These are phyloP conservation scores for Odonthalia washingtoniensis DNA, from an alignment of 31 red algal species.

Conservation along the genomic window DNA sequence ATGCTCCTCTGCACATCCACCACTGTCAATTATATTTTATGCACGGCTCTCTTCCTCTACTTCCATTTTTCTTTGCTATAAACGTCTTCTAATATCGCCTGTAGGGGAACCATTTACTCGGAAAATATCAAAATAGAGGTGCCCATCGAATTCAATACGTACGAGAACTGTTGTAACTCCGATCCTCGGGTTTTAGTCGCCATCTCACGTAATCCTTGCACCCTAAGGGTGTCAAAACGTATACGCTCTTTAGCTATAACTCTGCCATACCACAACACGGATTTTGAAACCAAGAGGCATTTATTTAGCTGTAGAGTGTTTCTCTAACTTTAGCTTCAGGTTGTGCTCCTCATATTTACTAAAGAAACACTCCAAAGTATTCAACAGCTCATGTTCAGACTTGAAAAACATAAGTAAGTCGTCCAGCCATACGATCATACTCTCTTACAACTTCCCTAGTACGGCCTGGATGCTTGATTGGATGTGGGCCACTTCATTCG, in stretches of 20 bases:
- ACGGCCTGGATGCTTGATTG: background rate
- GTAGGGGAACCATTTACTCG: slow-evolving; percentile 2
- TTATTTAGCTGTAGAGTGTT: no score
- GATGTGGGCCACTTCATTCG: slow-evolving; percentile 26
- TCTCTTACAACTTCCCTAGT: background rate
- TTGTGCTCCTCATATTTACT: background rate
- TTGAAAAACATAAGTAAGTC: background rate
- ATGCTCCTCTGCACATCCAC: slow-evolving; percentile 6
- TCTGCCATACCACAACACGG: background rate
- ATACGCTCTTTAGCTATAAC: background rate
- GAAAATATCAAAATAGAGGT: slow-evolving; percentile 7
- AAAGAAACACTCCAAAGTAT: background rate
- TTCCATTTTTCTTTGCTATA: background rate
- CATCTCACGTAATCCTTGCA: background rate
- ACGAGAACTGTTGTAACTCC: slow-evolving; percentile 18
- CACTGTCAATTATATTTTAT: background rate
- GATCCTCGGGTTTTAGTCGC: slow-evolving; percentile 2
- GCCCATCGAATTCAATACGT: slow-evolving; percentile 15
- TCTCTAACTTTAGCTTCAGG: slow-evolving; percentile 6
- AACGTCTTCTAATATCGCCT: slow-evolving; percentile 23
- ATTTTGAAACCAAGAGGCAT: background rate
- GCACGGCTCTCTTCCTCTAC: slow-evolving; percentile 6
- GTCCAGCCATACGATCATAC: background rate
- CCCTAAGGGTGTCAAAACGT: background rate
- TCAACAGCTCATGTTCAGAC: background rate